Base-by-base conservation (phyloP, 306 rosid species). In the Cucumis cinereus region DNA sequence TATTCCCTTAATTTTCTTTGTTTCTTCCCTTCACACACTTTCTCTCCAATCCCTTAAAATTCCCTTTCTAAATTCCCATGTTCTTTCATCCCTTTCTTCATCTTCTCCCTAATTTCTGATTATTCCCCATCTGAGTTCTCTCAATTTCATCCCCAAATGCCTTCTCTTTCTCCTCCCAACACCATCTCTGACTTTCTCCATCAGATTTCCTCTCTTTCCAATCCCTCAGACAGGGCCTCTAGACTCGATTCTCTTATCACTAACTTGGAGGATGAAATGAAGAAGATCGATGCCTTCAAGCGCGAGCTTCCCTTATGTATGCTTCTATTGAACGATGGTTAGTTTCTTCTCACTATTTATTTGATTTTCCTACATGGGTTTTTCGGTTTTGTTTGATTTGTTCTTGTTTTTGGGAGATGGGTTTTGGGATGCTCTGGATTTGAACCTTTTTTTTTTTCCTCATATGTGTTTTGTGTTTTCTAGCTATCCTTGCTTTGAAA, bases 241-340 rank as follows among this genome's bases (percentile, higher is more conserved):
- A 77, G 55, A 49, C 87, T 91, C 72, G 85, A 83, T 8, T 89
- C 86, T 81, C 84, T 84, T 22, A 73, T 89, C 33, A 43, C 79
- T 23, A 76, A 79, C 52, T 85, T 94, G 82, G 92, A 91, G 82
- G 93, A 87, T 1, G 98, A 94, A 79, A 84, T 82, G 88, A 77
- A 61, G 77, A 94, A 94, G 91, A 94, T 94, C 91, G 87, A 94
- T 20, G 96, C 93, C 15, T 94, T 94, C 63, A 90, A 89, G 76
- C 96, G 97, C 81, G 97, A 91, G 86, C 98, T 94, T 58, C 98
- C 98, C 66, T 91, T 94, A 50, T 94, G 89, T 74, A 90, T 90
- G 95, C 84, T 89, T 59, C 87, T 94, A 52, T 75, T 94, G 77
- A 90, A 83, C 61, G 96, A 94, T 71, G 98, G 98, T 93, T 35